phyloP scores from a whole-genome alignment of 2,329 filamentous ascomycete genomes.

The Aspergillus sp. region DNA sequence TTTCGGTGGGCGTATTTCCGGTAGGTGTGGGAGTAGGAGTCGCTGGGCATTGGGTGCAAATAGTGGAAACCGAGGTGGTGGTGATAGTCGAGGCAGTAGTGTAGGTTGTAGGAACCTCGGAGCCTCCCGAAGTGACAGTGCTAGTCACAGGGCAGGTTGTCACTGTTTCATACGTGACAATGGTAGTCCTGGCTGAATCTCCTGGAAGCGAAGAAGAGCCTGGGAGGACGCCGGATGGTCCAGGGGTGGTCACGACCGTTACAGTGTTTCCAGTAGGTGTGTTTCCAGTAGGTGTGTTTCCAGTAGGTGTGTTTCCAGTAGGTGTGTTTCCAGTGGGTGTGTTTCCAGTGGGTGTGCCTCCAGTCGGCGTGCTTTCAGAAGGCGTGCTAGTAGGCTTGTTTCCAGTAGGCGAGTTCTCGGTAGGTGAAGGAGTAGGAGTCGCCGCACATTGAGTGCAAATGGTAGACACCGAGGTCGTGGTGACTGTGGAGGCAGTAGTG shows the following conservation, averaged over 20 bases:
- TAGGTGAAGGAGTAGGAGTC: conserved; percentile 1
- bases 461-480: conserved; percentile 15
- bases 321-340: conserved; percentile 5
- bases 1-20: neutral
- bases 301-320: conserved; percentile 3
- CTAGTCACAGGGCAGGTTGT: conserved; percentile 23
- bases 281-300: conserved; percentile 4
- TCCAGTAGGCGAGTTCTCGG: neutral
- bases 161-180: conserved; percentile 20
- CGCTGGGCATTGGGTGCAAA: conserved; percentile 14
- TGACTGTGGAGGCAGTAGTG: conserved; percentile 48
- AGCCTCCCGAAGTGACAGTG: conserved; percentile 35
- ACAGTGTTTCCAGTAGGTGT: conserved; percentile 2
- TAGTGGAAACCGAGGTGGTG: conserved; percentile 17
- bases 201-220: conserved; percentile 7
- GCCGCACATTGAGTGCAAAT: conserved; percentile 6
- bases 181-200: conserved; percentile 13
- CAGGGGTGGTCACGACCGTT: conserved; percentile 9
- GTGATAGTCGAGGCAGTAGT: conserved; percentile 48
- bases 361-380: no score
- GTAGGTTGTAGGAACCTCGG: conserved; percentile 43
- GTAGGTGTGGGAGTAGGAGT: neutral
- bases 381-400: no score
- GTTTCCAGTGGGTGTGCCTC: no score
- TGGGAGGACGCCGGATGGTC: conserved; percentile 1